These are phyloP conservation scores for Triticum aestivum DNA, from an alignment of 176 grass and related monocot species.

Conservation along the genomic window IWGSC_CS_RefSeq_v2.1 NC_057807.1:6463104-6463603, in stretches of 20 bases:
- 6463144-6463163: slow-evolving; percentile 86
- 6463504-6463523: slow-evolving; percentile 97
- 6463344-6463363: slow-evolving; percentile 57
- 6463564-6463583: not conserved
- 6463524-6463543: slow-evolving; percentile 18
- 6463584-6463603: not conserved
- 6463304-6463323: slow-evolving; percentile 77
- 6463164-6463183: slow-evolving; percentile 85
- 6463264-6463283: slow-evolving; percentile 5
- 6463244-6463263: not conserved
- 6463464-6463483: slow-evolving; percentile 87
- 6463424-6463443: slow-evolving; percentile 65
- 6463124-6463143: slow-evolving; percentile 75
- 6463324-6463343: slow-evolving; percentile 88
- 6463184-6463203: slow-evolving; percentile 94
- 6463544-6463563: not conserved
- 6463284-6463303: slow-evolving; percentile 68
- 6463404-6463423: slow-evolving; percentile 40
- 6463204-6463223: slow-evolving; percentile 76
- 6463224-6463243: slow-evolving; percentile 2
- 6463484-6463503: slow-evolving; percentile 75
- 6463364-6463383: slow-evolving; percentile 63
- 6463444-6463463: slow-evolving; percentile 89
- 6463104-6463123: slow-evolving; percentile 91
- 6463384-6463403: slow-evolving; percentile 48